Conservation (phyloP, 169 alveolate genomes). For the Ichthyophthirius multifiliis region DNA sequence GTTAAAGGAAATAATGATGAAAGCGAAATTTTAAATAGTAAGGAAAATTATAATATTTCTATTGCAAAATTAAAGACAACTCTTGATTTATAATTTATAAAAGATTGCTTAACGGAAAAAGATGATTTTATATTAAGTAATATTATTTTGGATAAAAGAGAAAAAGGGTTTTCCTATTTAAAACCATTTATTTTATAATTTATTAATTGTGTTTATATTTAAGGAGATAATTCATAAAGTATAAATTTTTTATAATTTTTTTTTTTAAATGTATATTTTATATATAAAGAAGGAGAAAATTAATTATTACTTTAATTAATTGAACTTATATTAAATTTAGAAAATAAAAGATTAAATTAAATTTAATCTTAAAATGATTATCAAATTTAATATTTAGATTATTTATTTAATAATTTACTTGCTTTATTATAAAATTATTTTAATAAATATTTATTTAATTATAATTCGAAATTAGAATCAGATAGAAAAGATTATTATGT, state of each 20-base stretch:
- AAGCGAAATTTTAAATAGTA: not conserved
- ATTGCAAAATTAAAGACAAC: slow-evolving; percentile 29
- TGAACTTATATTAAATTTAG: too few relatives aligned
- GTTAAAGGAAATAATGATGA: not conserved
- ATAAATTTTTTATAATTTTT: too few relatives aligned
- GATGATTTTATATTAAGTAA: not conserved
- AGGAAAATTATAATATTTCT: slow-evolving; percentile 23
- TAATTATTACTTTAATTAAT: too few relatives aligned
- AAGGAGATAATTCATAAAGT: not conserved
- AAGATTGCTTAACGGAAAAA: slow-evolving; percentile 8
- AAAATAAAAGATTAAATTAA: not conserved
- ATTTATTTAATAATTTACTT: not conserved
- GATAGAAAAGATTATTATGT: not conserved
- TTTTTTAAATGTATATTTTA: too few relatives aligned
- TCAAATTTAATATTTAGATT: not conserved
- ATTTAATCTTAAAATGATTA: not conserved
- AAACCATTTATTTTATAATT: not conserved
- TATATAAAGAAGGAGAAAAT: too few relatives aligned
- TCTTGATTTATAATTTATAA: not conserved
- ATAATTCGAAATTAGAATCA: not conserved
- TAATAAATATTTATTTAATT: not conserved
- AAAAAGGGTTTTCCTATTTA: not conserved
- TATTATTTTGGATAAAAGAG: not conserved
- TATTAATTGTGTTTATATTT: not conserved
- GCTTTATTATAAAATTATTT: not conserved